phyloP scores from a whole-genome alignment of 1,284 basidiomycete species.

The Ustilago nuda region DNA sequence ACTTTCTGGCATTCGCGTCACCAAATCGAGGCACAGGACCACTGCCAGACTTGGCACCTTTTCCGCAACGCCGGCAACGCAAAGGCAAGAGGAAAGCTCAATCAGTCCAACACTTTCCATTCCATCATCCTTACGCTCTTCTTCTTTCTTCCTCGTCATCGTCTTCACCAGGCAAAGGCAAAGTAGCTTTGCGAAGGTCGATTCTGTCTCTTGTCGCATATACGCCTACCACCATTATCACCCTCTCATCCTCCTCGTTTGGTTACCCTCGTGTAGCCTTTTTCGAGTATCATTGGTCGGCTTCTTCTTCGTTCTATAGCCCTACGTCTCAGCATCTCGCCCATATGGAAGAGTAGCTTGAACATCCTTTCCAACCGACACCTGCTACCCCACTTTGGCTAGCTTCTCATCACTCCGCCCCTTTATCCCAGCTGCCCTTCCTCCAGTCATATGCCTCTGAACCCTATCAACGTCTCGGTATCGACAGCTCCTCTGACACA shows the following conservation, averaged over 20 bases:
- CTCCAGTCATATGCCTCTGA: constrained; percentile 31
- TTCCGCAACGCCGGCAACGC: not conserved
- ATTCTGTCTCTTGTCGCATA: not conserved
- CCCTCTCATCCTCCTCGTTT: no score
- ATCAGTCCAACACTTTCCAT: constrained; percentile 2
- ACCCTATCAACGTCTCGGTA: constrained; percentile 12
- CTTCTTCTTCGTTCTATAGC: no score
- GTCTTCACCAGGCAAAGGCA: not conserved
- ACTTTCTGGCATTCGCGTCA: not conserved
- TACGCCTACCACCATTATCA: no score
- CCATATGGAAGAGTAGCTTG: not conserved
- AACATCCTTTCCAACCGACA: not conserved
- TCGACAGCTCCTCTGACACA: constrained; percentile 21
- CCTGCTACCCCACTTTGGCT: not conserved
- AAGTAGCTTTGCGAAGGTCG: not conserved
- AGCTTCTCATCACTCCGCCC: not conserved
- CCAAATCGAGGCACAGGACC: not conserved
- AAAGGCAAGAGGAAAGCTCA: not conserved
- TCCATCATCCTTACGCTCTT: not conserved
- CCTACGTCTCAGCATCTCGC: not conserved
- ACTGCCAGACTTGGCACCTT: not conserved
- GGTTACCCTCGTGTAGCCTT: no score
- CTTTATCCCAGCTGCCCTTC: not conserved
- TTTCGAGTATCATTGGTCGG: no score
- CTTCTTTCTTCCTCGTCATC: not conserved